phyloP scores from a whole-genome alignment of 2,329 filamentous ascomycete genomes.

The Pseudopithomyces chartarum region DNA sequence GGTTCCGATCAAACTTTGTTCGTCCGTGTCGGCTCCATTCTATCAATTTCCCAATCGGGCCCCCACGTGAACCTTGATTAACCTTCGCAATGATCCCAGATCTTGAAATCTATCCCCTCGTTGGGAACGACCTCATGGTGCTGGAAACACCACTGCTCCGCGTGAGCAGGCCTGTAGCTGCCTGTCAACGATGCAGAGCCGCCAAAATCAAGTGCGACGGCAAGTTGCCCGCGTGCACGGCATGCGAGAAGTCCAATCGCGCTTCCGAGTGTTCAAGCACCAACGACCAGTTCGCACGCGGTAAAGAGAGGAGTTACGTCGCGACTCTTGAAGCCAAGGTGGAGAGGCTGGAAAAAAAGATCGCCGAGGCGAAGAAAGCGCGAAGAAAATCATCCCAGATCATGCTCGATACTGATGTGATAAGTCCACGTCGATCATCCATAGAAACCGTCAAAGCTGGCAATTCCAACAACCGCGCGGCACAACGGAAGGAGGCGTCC shows the following conservation, averaged over 20 bases:
- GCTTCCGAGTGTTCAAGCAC: slow-evolving; percentile 88
- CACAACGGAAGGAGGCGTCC: slow-evolving; percentile 70
- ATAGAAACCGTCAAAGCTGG: slow-evolving; percentile 39
- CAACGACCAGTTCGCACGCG: slow-evolving; percentile 93
- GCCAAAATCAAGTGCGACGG: slow-evolving; percentile 99
- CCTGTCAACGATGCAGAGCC: slow-evolving; percentile 80
- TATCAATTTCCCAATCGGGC: slow-evolving; percentile 10
- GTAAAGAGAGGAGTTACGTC: slow-evolving; percentile 96
- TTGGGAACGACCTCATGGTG: slow-evolving; percentile 45
- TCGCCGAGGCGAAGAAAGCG: slow-evolving; percentile 69
- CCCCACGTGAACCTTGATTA: slow-evolving; percentile 13
- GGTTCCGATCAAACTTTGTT: background rate
- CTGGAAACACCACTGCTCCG: slow-evolving; percentile 65
- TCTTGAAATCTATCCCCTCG: slow-evolving; percentile 13
- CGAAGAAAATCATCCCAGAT: slow-evolving; percentile 70
- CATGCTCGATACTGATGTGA: slow-evolving; percentile 63
- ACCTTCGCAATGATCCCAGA: slow-evolving; percentile 19
- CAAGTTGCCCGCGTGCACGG: slow-evolving; percentile 91
- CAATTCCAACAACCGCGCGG: slow-evolving; percentile 46
- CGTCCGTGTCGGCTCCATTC: background rate
- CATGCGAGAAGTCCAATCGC: slow-evolving; percentile 89
- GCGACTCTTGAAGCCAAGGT: slow-evolving; percentile 90
- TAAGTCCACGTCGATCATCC: slow-evolving; percentile 57
- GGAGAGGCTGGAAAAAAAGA: slow-evolving; percentile 81
- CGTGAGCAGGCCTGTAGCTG: slow-evolving; percentile 78